These are phyloP conservation scores for Brassica hybrid DNA, from an alignment of 441 rosid species.

Conservation along the genomic window DNA sequence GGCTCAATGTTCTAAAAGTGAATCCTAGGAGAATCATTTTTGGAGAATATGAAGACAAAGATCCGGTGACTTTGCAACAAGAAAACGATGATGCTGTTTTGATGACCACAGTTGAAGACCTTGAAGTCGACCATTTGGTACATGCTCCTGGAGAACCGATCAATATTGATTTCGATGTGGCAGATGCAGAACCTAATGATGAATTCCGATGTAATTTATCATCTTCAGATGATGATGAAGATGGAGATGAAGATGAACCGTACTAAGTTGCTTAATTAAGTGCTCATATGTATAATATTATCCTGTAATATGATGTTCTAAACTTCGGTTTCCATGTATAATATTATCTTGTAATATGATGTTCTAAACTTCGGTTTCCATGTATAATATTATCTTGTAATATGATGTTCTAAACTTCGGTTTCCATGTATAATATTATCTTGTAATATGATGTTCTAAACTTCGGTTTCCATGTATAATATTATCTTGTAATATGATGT, in stretches of 20 bases:
- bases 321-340: no score
- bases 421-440: no score
- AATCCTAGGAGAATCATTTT: background rate
- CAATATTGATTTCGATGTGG: background rate
- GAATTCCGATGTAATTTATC: slow-evolving; percentile 2
- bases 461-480: no score
- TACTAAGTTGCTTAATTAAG: background rate
- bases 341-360: no score
- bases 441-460: no score
- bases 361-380: no score
- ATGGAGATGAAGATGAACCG: background rate
- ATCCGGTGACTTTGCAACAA: background rate
- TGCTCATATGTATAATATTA: background rate
- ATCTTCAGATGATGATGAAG: background rate
- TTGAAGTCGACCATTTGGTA: background rate
- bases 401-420: no score
- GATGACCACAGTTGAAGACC: background rate
- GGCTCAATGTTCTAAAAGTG: background rate
- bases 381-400: no score
- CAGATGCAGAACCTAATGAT: background rate
- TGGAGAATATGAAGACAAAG: background rate
- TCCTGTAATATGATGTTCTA: no score
- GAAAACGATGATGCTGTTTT: background rate
- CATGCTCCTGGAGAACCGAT: background rate
- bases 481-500: no score